These are phyloP conservation scores for Plantago elongata DNA, from an alignment of 257 asterid species.

Conservation along the genomic window DNA sequence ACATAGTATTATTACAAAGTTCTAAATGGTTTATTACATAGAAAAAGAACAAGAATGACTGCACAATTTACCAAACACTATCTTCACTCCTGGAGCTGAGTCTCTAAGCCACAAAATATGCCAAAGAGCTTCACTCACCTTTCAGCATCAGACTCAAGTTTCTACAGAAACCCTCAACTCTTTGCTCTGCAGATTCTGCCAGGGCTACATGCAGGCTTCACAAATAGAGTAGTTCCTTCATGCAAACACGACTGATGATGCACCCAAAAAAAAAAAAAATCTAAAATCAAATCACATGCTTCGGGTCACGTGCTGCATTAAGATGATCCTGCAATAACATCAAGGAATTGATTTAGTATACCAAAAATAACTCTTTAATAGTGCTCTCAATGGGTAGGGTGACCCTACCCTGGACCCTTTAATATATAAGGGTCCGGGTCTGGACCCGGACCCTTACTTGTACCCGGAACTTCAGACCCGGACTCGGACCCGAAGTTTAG, in stretches of 20 bases:
- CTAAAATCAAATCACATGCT: constrained; percentile 47
- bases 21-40: constrained; percentile 20
- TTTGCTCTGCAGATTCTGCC: constrained; percentile 17
- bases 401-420: no score
- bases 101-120: constrained; percentile 16
- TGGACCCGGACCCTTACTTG: no score
- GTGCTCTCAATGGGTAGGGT: no score
- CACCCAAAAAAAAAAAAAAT: not conserved
- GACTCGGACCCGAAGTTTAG: no score
- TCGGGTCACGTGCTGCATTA: constrained; percentile 84
- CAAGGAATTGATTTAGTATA: not conserved
- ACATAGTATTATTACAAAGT: not conserved
- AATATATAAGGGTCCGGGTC: no score
- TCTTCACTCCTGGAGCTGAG: not conserved
- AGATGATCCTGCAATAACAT: constrained; percentile 76
- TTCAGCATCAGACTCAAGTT: constrained; percentile 2
- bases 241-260: constrained; percentile 4
- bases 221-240: constrained; percentile 9
- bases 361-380: constrained; percentile 11
- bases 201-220: constrained; percentile 12
- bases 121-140: constrained; percentile 10
- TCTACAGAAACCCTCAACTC: constrained; percentile 1
- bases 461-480: no score
- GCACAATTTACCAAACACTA: constrained; percentile 22
- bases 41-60: constrained; percentile 7